Evolutionary conservation across 2,329 filamentous ascomycete species (phyloP).

Genomic region (Cryphonectria naterciae): DNA sequence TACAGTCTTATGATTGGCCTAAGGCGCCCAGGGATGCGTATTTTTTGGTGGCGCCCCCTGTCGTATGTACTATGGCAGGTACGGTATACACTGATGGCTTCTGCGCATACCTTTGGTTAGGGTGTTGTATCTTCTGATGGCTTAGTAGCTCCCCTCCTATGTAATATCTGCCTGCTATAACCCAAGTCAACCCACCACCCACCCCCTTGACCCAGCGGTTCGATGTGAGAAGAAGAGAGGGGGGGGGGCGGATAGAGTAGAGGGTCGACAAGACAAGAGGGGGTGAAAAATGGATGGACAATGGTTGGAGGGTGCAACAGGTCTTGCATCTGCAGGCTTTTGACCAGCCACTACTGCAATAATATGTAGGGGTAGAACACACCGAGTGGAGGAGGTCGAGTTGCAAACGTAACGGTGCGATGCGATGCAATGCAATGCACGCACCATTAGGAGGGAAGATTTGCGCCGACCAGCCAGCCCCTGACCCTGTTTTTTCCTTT

Average conservation of each 20-base stretch:
- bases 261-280: neutral
- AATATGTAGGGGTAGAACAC: constrained; percentile 23
- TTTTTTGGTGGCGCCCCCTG: neutral
- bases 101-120: neutral
- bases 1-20: constrained; percentile 4
- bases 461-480: neutral
- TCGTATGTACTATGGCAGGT: neutral
- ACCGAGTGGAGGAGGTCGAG: constrained; percentile 27
- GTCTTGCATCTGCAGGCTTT: constrained; percentile 19
- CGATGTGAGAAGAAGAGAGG: neutral
- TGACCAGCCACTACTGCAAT: constrained; percentile 28
- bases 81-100: neutral
- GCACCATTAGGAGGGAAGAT: neutral
- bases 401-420: constrained; percentile 24
- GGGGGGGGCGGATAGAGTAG: too few relatives aligned
- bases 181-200: neutral
- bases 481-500: neutral
- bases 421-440: constrained; percentile 29
- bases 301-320: constrained; percentile 10
- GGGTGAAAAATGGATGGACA: constrained; percentile 8
- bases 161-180: neutral
- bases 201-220: neutral
- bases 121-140: neutral
- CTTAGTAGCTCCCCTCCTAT: neutral
- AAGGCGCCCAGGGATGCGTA: constrained; percentile 2